Evolutionary conservation across 2,329 filamentous ascomycete genomes (phyloP).

Genomic region (Colletotrichum magnum): DNA sequence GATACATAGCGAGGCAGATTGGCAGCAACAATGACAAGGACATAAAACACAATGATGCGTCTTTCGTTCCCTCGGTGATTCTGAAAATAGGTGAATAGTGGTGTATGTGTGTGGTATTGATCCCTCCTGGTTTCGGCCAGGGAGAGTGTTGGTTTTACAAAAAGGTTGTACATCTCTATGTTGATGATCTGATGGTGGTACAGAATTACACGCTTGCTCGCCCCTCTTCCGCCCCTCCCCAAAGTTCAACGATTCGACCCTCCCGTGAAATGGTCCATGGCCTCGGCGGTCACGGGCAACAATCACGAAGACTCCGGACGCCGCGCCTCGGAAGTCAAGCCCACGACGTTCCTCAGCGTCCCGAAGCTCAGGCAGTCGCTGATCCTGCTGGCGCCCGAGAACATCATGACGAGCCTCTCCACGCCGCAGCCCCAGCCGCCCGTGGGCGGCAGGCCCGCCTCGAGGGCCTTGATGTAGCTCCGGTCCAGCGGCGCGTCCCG

Average conservation of each 20-base stretch:
- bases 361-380: slow-evolving; percentile 92
- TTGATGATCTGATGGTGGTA: slow-evolving; percentile 7
- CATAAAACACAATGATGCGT: not conserved
- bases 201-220: slow-evolving; percentile 12
- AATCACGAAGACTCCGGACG: slow-evolving; percentile 7
- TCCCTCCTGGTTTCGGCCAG: not conserved
- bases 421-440: slow-evolving; percentile 97
- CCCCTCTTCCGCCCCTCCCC: not conserved
- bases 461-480: slow-evolving; percentile 85
- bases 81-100: not conserved
- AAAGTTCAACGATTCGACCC: too few relatives aligned
- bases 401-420: slow-evolving; percentile 92
- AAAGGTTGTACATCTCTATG: slow-evolving; percentile 14
- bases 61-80: not conserved
- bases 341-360: slow-evolving; percentile 79
- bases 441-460: slow-evolving; percentile 93
- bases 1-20: too few relatives aligned
- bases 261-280: too few relatives aligned
- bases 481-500: slow-evolving; percentile 74
- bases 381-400: slow-evolving; percentile 84
- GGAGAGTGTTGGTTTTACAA: slow-evolving; percentile 5
- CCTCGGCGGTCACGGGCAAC: too few relatives aligned
- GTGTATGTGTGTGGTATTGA: not conserved
- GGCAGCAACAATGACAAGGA: not conserved
- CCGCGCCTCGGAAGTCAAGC: slow-evolving; percentile 56